phyloP scores from a whole-genome alignment of 176 grass and related monocot species.

The Eragrostis curvula region DNA sequence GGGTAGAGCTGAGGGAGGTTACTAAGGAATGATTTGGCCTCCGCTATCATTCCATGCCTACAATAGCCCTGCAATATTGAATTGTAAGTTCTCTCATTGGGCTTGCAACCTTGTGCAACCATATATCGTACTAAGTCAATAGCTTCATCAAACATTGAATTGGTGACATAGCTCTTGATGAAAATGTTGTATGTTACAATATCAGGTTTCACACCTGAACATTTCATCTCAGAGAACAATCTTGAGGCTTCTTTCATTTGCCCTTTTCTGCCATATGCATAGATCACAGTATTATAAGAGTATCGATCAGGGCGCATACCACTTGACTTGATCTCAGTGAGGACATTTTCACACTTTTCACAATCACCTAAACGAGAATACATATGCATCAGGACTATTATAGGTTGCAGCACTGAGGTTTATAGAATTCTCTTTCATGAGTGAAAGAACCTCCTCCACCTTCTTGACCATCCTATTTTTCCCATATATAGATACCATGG shows the following conservation, averaged over 20 bases:
- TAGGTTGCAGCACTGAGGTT: constrained; percentile 74
- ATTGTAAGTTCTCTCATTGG: constrained; percentile 80
- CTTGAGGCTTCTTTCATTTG: constrained; percentile 82
- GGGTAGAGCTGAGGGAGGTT: constrained; percentile 69
- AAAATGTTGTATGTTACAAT: constrained; percentile 94
- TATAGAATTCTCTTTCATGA: constrained; percentile 71
- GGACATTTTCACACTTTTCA: constrained; percentile 82
- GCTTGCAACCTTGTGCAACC: constrained; percentile 74
- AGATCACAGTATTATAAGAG: constrained; percentile 98
- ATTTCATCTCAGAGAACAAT: constrained; percentile 79
- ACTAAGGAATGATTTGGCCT: constrained; percentile 65
- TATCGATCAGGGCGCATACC: constrained; percentile 71
- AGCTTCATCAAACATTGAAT: constrained; percentile 81
- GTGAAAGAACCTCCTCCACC: constrained; percentile 71
- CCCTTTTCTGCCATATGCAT: constrained; percentile 84
- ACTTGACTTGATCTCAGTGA: constrained; percentile 75
- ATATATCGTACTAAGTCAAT: constrained; percentile 78
- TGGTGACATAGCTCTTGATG: constrained; percentile 80
- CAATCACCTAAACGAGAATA: constrained; percentile 77
- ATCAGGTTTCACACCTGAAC: constrained; percentile 74
- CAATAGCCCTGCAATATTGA: constrained; percentile 72
- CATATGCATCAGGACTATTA: constrained; percentile 93
- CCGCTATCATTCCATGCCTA: constrained; percentile 58
- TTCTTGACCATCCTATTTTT: constrained; percentile 77
- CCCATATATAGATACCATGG: constrained; percentile 91